Percentiles rank a stretch among this genome's conserved stretches.
Conservation (phyloP, 2,329 filamentous ascomycete species). For the Neofusicoccum kwambonambiense region DNA sequence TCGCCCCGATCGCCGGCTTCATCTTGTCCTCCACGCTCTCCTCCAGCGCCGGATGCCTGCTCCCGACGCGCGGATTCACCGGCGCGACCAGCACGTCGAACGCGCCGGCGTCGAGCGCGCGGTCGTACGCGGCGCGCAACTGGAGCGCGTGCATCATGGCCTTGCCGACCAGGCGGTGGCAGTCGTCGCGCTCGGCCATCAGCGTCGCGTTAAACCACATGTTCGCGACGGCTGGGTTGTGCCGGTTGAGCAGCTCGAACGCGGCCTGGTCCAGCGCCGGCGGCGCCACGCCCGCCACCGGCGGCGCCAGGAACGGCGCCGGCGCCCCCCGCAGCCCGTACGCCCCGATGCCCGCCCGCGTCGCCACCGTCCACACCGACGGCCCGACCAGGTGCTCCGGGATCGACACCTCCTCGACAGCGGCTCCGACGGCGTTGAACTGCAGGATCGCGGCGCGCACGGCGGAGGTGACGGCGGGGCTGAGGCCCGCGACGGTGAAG, state of each 20-base stretch:
- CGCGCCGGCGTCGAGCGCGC: constrained; percentile 33
- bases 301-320: constrained; percentile 29
- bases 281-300: constrained; percentile 29
- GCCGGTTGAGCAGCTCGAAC: constrained; percentile 44
- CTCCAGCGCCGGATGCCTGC: constrained; percentile 39
- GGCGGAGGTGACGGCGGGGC: constrained; percentile 40
- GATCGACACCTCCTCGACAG: constrained; percentile 46
- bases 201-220: constrained; percentile 42
- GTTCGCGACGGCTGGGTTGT: constrained; percentile 48
- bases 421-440: constrained; percentile 44
- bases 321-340: constrained; percentile 30
- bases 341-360: constrained; percentile 30
- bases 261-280: constrained; percentile 37
- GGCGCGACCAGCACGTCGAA: constrained; percentile 53
- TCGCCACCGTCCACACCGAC: constrained; percentile 48
- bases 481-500: constrained; percentile 40
- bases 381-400: constrained; percentile 49
- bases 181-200: constrained; percentile 28
- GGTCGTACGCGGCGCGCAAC: constrained; percentile 50
- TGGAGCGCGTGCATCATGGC: constrained; percentile 48
- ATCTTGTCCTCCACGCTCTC: constrained; percentile 42
- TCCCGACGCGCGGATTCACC: constrained; percentile 46
- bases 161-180: constrained; percentile 41
- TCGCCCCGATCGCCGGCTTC: constrained; percentile 45
- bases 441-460: constrained; percentile 36